A percentile compares a stretch with the other conserved stretches of the same genome.
Conservation (phyloP, 495 filamentous ascomycete species). For the Cenococcum geophilum region DNA sequence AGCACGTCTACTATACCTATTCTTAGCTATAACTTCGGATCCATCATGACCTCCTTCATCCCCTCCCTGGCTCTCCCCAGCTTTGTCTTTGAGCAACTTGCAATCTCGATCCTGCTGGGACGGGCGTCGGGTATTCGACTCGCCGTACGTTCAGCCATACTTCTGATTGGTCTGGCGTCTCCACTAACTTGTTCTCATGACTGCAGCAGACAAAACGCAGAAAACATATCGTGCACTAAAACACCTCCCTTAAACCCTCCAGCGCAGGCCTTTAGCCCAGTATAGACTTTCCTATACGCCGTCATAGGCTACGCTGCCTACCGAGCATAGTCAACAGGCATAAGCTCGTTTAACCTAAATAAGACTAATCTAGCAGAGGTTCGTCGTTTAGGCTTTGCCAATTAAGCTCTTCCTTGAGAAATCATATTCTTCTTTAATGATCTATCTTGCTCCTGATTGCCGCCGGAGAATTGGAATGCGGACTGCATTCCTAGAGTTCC, state of each 20-base stretch:
- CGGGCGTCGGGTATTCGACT: slow-evolving; percentile 55
- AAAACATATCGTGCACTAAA: slow-evolving; percentile 59
- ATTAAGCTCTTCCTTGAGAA: background rate
- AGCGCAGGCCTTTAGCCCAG: slow-evolving; percentile 70
- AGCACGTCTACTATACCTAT: background rate
- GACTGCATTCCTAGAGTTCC: too few species aligned
- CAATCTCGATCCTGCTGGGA: slow-evolving; percentile 65
- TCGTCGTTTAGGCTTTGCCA: slow-evolving; percentile 2
- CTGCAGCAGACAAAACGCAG: slow-evolving; percentile 51
- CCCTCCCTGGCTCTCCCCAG: slow-evolving; percentile 54
- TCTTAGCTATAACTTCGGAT: background rate
- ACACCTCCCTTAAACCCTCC: slow-evolving; percentile 75
- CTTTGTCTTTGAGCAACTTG: slow-evolving; percentile 56
- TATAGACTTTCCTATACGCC: slow-evolving; percentile 81
- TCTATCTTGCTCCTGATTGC: too few species aligned
- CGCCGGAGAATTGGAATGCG: too few species aligned
- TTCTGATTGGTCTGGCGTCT: background rate
- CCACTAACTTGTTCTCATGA: slow-evolving; percentile 2
- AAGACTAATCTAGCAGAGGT: slow-evolving; percentile 42
- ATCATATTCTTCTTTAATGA: background rate
- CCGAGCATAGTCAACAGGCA: slow-evolving; percentile 58
- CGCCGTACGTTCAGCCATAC: slow-evolving; percentile 44
- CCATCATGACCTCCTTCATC: slow-evolving; percentile 61
- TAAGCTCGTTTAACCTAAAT: slow-evolving; percentile 43
- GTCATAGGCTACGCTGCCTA: slow-evolving; percentile 86